Evolutionary conservation across 1,284 basidiomycete genomes (phyloP), one percentile per base, ranked within the genome.

Genomic region (Fomes fomentarius): DNA sequence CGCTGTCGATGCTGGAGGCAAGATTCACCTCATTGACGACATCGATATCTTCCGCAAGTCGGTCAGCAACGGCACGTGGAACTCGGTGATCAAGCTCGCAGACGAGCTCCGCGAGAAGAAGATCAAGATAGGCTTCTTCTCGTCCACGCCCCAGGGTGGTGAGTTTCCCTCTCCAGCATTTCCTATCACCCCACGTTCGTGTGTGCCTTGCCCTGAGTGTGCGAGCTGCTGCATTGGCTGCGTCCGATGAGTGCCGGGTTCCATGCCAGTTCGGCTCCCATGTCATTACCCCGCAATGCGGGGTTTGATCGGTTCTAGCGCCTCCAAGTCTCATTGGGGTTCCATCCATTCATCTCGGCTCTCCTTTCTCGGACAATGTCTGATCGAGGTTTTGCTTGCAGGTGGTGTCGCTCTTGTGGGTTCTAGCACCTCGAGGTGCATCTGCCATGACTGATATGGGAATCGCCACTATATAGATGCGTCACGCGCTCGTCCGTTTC

Each of bases 131-230:
- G 87, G 86, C 31, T 94, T 94, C 80, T 94, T 94, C 74, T 92
- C 89, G 26, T 93, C 91, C 12, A 94, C 93, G 7, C 93, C 93
- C 7, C 93, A 94, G 75, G 93, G 92, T 79, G 87, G 86, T 85
- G 70, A 67, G 75, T 64, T 39, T 30, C 38, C 37, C 35, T 52
- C 49, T 47, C n/a, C 41, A 17, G 47, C 17, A 33, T 31, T 44
- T 34, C 39, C 25, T 15, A 11, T 19, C 25, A 19, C 26, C 10
- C 4, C 19, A 22, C 24, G 19, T 38, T 47, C 52, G 43, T 35
- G 26, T 49, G 54, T 62, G 42, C 56, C 39, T 43, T 31, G 17
- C 47, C 40, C 24, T 25, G 37, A 24, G n/a, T 17, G 34, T 12
- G 22, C 22, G 21, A 14, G 21, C 4, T 43, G 31, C 49, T 21